These are phyloP conservation scores for Naganishia friedmannii DNA, from an alignment of 768 basidiomycete species.

Conservation along the genomic window DNA sequence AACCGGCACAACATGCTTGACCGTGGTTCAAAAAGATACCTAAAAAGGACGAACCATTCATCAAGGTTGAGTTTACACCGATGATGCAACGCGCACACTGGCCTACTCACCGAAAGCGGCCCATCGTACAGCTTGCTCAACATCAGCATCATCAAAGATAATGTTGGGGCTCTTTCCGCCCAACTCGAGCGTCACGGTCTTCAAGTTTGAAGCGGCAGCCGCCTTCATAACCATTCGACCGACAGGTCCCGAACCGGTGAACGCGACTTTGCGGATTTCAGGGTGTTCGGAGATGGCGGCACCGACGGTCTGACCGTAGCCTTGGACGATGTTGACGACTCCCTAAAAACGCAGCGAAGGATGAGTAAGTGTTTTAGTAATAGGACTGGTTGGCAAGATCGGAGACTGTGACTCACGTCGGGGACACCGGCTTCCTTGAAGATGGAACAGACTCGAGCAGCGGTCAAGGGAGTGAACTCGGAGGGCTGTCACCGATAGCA, in stretches of 20 bases:
- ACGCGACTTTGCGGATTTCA: constrained; percentile 35
- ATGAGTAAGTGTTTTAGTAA: not conserved
- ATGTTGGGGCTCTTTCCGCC: constrained; percentile 62
- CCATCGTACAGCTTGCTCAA: constrained; percentile 49
- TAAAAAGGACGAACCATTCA: not conserved
- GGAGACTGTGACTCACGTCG: constrained; percentile 13
- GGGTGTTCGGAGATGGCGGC: constrained; percentile 32
- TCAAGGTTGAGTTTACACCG: not conserved
- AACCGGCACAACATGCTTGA: constrained; percentile 43
- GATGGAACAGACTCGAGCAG: constrained; percentile 28
- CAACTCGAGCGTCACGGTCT: constrained; percentile 83
- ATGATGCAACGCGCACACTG: no score
- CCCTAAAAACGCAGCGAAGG: not conserved
- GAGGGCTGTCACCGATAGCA: constrained; percentile 20
- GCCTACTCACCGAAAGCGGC: constrained; percentile 28
- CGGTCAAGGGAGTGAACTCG: constrained; percentile 35
- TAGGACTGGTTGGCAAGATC: not conserved
- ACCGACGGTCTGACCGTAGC: constrained; percentile 34
- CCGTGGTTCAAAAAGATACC: constrained; percentile 34
- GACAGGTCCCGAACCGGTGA: constrained; percentile 34
- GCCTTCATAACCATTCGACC: constrained; percentile 34
- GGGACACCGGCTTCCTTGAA: constrained; percentile 36
- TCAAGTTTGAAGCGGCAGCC: constrained; percentile 33
- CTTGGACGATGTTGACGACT: constrained; percentile 37
- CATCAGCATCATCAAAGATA: constrained; percentile 49